Evolutionary conservation across 768 basidiomycete genomes (phyloP).

Genomic region (Chiua virens): DNA sequence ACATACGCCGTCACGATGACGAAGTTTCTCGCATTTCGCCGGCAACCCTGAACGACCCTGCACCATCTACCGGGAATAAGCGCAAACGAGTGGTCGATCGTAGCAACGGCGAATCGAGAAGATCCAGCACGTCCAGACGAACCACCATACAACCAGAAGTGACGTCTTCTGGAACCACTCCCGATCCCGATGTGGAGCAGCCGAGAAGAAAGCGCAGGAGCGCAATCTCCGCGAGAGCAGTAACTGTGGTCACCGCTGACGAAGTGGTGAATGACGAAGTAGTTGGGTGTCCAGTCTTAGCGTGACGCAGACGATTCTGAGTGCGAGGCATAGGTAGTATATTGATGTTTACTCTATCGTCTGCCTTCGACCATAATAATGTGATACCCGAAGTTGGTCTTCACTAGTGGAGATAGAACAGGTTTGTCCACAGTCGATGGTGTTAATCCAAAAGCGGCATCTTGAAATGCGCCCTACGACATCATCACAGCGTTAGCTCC

Average conservation of each 20-base stretch:
- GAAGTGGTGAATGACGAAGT: slow-evolving; percentile 35
- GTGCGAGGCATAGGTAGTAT: slow-evolving; percentile 11
- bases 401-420: slow-evolving; percentile 66
- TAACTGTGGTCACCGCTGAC: slow-evolving; percentile 30
- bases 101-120: slow-evolving; percentile 35
- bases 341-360: slow-evolving; percentile 39
- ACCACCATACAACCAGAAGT: slow-evolving; percentile 46
- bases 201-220: slow-evolving; percentile 42
- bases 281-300: slow-evolving; percentile 26
- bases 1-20: slow-evolving; percentile 77
- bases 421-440: slow-evolving; percentile 85
- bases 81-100: slow-evolving; percentile 39
- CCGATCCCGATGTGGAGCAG: slow-evolving; percentile 69
- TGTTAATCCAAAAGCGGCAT: slow-evolving; percentile 79
- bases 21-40: slow-evolving; percentile 31
- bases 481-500: background rate
- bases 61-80: slow-evolving; percentile 35
- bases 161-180: slow-evolving; percentile 47
- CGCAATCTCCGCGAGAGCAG: slow-evolving; percentile 28
- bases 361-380: slow-evolving; percentile 92
- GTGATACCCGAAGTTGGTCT: slow-evolving; percentile 84
- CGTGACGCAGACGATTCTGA: slow-evolving; percentile 9
- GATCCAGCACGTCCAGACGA: slow-evolving; percentile 37
- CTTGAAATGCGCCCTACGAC: slow-evolving; percentile 69
- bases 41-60: slow-evolving; percentile 19